Evolutionary conservation across 2,329 filamentous ascomycete species (phyloP).

Genomic region (Tolypocladium inflatum): DNA sequence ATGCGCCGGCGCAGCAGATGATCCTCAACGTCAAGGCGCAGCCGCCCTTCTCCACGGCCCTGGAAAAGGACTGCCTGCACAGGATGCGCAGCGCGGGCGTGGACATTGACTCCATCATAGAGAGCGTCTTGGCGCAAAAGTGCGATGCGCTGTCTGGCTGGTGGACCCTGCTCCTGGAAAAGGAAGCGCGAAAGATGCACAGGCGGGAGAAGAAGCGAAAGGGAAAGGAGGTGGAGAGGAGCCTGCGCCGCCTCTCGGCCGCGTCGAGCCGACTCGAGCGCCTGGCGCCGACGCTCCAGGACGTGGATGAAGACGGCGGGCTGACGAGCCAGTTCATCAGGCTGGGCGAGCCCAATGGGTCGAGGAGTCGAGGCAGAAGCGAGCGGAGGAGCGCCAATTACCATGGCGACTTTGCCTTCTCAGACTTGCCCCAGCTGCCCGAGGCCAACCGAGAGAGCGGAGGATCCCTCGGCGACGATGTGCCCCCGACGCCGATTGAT

Average conservation of each 20-base stretch:
- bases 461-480: slow-evolving; percentile 17
- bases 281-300: slow-evolving; percentile 65
- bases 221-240: slow-evolving; percentile 76
- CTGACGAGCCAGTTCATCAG: slow-evolving; percentile 34
- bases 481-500: slow-evolving; percentile 64
- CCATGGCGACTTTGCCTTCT: slow-evolving; percentile 51
- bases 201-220: slow-evolving; percentile 73
- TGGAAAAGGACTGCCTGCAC: slow-evolving; percentile 87
- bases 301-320: slow-evolving; percentile 68
- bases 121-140: slow-evolving; percentile 81
- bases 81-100: slow-evolving; percentile 91
- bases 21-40: slow-evolving; percentile 77
- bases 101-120: slow-evolving; percentile 87
- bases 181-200: slow-evolving; percentile 80
- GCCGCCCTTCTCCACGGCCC: slow-evolving; percentile 69
- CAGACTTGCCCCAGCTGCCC: slow-evolving; percentile 69
- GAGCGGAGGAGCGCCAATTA: slow-evolving; percentile 64
- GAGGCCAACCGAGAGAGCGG: slow-evolving; percentile 39
- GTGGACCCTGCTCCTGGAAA: slow-evolving; percentile 93
- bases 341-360: slow-evolving; percentile 32
- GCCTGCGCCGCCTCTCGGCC: slow-evolving; percentile 72
- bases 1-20: slow-evolving; percentile 79
- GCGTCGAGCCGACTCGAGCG: slow-evolving; percentile 81
- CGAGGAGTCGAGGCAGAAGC: slow-evolving; percentile 65
- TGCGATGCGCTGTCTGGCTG: slow-evolving; percentile 89